Conservation (phyloP, 2,329 filamentous ascomycete species). For the Talaromyces rugulosus region DNA sequence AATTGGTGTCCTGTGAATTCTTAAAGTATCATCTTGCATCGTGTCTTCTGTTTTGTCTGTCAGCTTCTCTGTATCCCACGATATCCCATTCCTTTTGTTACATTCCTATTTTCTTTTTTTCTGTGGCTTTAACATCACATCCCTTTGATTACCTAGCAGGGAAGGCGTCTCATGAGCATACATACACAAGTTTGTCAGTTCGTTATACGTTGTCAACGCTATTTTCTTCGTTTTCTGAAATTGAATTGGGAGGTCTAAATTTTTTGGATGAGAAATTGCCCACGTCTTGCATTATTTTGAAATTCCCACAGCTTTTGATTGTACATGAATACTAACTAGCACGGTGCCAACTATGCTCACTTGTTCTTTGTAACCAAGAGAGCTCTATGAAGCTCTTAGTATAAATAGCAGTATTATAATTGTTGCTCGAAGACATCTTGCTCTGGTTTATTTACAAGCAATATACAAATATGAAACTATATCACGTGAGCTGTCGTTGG, state of each 20-base stretch:
- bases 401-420: not conserved
- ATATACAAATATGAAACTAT: not conserved
- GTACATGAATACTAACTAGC: not conserved
- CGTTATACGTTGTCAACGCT: not conserved
- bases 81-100: slow-evolving; percentile 15
- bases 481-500: not conserved
- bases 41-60: slow-evolving; percentile 4
- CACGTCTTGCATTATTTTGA: not conserved
- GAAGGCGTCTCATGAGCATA: slow-evolving; percentile 19
- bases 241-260: not conserved
- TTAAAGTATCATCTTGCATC: not conserved
- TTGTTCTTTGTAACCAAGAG: not conserved
- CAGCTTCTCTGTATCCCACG: slow-evolving; percentile 3
- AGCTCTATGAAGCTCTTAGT: not conserved
- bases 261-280: not conserved
- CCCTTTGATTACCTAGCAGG: slow-evolving; percentile 4
- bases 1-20: slow-evolving; percentile 15
- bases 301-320: not conserved
- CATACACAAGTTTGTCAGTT: slow-evolving; percentile 5
- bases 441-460: not conserved
- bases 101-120: not conserved
- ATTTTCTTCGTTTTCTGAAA: not conserved
- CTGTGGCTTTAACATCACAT: not conserved
- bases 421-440: not conserved
- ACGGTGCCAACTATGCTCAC: not conserved